A percentile compares a stretch with the other conserved stretches of the same genome.
Conservation (phyloP, 2,329 filamentous ascomycete genomes). For the Fonsecaea pedrosoi region DNA sequence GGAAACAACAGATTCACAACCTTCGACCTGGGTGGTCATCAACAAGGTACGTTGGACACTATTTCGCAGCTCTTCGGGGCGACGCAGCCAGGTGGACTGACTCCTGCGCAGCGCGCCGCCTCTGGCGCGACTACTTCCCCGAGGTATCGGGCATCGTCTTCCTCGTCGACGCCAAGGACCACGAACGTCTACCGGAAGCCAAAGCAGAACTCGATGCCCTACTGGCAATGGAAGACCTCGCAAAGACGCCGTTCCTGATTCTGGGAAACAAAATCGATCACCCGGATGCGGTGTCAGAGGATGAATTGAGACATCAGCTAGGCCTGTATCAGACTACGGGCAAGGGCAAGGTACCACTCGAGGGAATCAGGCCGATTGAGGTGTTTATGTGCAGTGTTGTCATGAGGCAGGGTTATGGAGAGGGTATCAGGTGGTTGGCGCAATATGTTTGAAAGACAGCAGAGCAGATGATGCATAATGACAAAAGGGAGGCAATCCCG, state of each 20-base stretch:
- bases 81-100: neutral
- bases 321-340: conserved; percentile 96
- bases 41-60: conserved; percentile 69
- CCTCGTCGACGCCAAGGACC: conserved; percentile 96
- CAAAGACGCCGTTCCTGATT: conserved; percentile 93
- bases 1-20: conserved; percentile 94
- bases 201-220: conserved; percentile 97
- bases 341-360: conserved; percentile 90
- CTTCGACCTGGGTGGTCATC: conserved; percentile 91
- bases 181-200: conserved; percentile 90
- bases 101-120: conserved; percentile 72
- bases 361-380: conserved; percentile 93
- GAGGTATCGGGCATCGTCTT: conserved; percentile 97
- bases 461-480: neutral
- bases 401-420: conserved; percentile 94
- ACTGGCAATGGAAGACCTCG: conserved; percentile 93
- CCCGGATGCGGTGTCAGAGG: conserved; percentile 92
- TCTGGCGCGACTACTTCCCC: conserved; percentile 97
- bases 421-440: conserved; percentile 88
- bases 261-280: conserved; percentile 99
- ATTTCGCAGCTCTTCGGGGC: neutral
- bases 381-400: conserved; percentile 99
- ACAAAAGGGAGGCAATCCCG: neutral
- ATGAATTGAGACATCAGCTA: conserved; percentile 88
- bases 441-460: conserved; percentile 76